Conservation (phyloP, 495 filamentous ascomycete species). For the Penicillium turbatum region DNA sequence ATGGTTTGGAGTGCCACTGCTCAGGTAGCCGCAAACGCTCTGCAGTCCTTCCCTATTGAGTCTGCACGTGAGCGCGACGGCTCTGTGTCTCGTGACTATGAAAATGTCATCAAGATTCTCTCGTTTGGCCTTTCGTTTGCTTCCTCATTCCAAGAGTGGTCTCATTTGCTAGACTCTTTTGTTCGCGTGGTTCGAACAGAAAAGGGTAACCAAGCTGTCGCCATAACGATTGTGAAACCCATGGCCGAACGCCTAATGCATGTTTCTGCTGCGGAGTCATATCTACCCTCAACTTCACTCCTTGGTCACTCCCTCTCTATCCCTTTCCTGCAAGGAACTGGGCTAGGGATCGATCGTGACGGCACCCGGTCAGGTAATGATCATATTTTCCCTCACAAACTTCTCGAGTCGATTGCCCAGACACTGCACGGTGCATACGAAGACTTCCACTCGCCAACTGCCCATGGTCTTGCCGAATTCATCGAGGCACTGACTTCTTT, state of each 20-base stretch:
- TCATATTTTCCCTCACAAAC: constrained; percentile 23
- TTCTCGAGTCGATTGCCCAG: constrained; percentile 25
- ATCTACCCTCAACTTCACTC: constrained; percentile 31
- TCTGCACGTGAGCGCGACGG: constrained; percentile 43
- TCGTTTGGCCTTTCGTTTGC: constrained; percentile 54
- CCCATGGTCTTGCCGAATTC: constrained; percentile 27
- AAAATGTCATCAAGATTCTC: constrained; percentile 64
- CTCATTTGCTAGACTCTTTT: constrained; percentile 54
- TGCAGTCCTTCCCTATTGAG: constrained; percentile 39
- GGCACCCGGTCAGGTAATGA: neutral
- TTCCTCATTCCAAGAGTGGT: constrained; percentile 50
- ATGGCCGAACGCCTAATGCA: constrained; percentile 49
- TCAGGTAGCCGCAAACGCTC: constrained; percentile 28
- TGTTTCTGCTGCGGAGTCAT: constrained; percentile 19
- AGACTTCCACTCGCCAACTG: constrained; percentile 21
- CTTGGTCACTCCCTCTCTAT: constrained; percentile 34
- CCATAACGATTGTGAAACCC: constrained; percentile 64
- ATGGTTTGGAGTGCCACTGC: constrained; percentile 38
- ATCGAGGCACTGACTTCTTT: constrained; percentile 41
- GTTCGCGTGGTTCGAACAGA: constrained; percentile 57
- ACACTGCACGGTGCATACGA: constrained; percentile 32
- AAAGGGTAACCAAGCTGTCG: constrained; percentile 59
- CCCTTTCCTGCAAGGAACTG: constrained; percentile 24
- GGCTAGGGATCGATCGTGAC: constrained; percentile 3
- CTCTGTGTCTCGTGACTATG: constrained; percentile 54